Evolutionary conservation across 495 filamentous ascomycete species (phyloP).

Genomic region (Tuber indicum): DNA sequence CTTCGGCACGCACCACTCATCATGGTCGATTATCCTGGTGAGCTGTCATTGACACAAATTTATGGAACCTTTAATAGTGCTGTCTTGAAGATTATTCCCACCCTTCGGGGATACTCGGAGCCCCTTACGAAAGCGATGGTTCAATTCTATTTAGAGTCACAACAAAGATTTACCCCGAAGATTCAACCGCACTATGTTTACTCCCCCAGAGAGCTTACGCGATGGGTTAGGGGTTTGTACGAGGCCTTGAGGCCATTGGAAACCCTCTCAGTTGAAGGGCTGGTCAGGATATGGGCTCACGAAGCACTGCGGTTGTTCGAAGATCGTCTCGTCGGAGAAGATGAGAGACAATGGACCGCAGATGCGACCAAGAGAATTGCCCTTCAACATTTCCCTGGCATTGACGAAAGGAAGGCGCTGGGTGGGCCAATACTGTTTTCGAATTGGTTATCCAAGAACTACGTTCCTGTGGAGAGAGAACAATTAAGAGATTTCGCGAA

Average conservation of each 20-base stretch:
- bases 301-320: constrained; percentile 94
- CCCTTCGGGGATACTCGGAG: constrained; percentile 90
- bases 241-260: constrained; percentile 93
- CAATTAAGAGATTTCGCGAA: constrained; percentile 94
- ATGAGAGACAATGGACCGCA: constrained; percentile 91
- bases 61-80: constrained; percentile 98
- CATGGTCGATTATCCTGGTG: constrained; percentile 98
- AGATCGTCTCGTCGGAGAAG: constrained; percentile 86
- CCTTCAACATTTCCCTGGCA: constrained; percentile 83
- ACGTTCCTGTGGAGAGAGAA: constrained; percentile 91
- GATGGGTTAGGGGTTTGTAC: constrained; percentile 95
- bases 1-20: constrained; percentile 89
- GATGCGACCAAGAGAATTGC: constrained; percentile 78
- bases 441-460: constrained; percentile 99
- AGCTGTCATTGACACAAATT: constrained; percentile 87
- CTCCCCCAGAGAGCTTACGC: constrained; percentile 92
- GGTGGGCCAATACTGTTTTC: constrained; percentile 93
- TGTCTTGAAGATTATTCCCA: constrained; percentile 90
- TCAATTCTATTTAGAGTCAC: constrained; percentile 88
- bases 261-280: constrained; percentile 74
- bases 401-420: constrained; percentile 81
- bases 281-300: constrained; percentile 96
- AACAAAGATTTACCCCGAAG: constrained; percentile 83
- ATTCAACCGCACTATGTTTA: constrained; percentile 99
- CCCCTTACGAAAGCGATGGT: constrained; percentile 97